Evolutionary conservation across 306 rosid species (phyloP).

Genomic region (Cucurbita moschata): DNA sequence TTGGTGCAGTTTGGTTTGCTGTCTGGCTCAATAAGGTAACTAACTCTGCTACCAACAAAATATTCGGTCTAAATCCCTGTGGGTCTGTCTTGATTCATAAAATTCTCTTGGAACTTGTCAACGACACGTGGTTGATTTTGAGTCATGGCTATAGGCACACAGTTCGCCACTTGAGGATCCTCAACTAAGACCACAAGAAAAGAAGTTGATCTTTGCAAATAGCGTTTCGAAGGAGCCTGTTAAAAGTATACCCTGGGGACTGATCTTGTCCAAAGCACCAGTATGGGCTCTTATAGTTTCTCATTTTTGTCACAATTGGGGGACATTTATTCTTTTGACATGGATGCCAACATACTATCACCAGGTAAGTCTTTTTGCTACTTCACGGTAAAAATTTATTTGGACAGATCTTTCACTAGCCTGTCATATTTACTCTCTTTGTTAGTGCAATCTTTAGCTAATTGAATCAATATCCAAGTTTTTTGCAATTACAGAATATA

Average conservation of each 20-base stretch:
- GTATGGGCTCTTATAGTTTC: slow-evolving; percentile 91
- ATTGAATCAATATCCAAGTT: too few relatives aligned
- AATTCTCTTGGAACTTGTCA: not conserved
- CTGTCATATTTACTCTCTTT: not conserved
- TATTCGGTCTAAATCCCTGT: not conserved
- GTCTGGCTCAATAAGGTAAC: slow-evolving; percentile 72
- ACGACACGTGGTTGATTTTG: slow-evolving; percentile 3
- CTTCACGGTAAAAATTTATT: not conserved
- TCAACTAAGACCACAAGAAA: slow-evolving; percentile 62
- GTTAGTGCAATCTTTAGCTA: too few relatives aligned
- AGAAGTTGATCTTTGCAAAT: slow-evolving; percentile 48
- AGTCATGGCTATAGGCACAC: slow-evolving; percentile 41
- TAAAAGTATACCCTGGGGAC: slow-evolving; percentile 76
- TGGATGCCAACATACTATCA: slow-evolving; percentile 99
- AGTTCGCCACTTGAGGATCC: slow-evolving; percentile 98
- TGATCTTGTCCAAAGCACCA: slow-evolving; percentile 81
- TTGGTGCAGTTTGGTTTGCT: slow-evolving; percentile 77
- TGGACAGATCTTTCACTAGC: not conserved
- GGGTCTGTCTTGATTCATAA: not conserved
- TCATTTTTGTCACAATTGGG: slow-evolving; percentile 99
- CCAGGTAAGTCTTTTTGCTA: slow-evolving; percentile 45
- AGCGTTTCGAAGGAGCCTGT: slow-evolving; percentile 66
- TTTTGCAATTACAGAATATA: too few relatives aligned
- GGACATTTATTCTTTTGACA: slow-evolving; percentile 94
- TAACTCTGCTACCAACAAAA: not conserved